Conservation (phyloP, 2,329 filamentous ascomycete genomes). For the Botrytis medusae region DNA sequence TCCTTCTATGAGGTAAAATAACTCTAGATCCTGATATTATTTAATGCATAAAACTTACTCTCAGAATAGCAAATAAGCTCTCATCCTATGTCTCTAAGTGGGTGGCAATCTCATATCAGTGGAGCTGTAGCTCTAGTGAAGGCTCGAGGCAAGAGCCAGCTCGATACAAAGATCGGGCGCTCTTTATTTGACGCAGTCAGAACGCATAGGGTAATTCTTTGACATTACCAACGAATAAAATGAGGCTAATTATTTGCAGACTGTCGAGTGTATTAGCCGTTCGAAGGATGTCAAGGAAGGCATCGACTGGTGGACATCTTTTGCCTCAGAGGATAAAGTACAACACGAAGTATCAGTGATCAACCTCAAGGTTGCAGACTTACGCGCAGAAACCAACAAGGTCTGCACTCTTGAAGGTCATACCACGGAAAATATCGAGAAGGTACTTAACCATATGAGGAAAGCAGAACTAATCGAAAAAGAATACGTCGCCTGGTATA, state of each 20-base stretch:
- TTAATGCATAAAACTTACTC: neutral
- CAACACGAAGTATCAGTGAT: slow-evolving; percentile 48
- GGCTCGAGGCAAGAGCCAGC: slow-evolving; percentile 52
- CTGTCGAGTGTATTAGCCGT: slow-evolving; percentile 55
- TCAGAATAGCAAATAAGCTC: slow-evolving; percentile 48
- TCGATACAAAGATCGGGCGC: slow-evolving; percentile 52
- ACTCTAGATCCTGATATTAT: too few relatives aligned
- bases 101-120: slow-evolving; percentile 61
- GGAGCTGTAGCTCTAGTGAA: slow-evolving; percentile 60
- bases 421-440: slow-evolving; percentile 49
- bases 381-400: slow-evolving; percentile 52
- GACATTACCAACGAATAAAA: neutral
- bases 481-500: slow-evolving; percentile 51
- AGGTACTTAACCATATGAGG: slow-evolving; percentile 52
- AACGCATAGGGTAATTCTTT: slow-evolving; percentile 53
- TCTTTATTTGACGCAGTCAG: slow-evolving; percentile 59
- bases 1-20: slow-evolving; percentile 55
- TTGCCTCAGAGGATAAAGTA: slow-evolving; percentile 49
- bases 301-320: slow-evolving; percentile 57
- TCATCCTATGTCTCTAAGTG: slow-evolving; percentile 52
- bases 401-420: slow-evolving; percentile 49
- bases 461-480: slow-evolving; percentile 52
- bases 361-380: slow-evolving; percentile 52
- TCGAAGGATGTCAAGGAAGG: slow-evolving; percentile 53
- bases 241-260: slow-evolving; percentile 52